Percentiles rank a stretch among this genome's conserved stretches.
phyloP scores from a whole-genome alignment of 768 basidiomycete species.

The Gelatoporia subvermispora region DNA sequence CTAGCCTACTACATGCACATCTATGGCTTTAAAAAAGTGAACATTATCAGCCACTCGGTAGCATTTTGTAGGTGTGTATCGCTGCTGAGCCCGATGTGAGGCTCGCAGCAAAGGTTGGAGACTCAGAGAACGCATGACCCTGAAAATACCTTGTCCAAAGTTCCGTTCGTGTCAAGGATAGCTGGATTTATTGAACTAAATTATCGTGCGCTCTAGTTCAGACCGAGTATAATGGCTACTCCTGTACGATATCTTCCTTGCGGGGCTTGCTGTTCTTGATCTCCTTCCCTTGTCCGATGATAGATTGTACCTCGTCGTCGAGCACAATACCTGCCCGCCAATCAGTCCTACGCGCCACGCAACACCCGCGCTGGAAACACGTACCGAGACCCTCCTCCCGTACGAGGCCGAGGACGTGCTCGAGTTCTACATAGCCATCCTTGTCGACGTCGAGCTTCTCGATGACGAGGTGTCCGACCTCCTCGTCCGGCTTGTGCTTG shows the following conservation, averaged over 20 bases:
- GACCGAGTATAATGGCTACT: slow-evolving; percentile 29
- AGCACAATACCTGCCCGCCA: slow-evolving; percentile 63
- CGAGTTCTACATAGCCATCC: slow-evolving; percentile 92
- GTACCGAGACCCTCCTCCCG: slow-evolving; percentile 81
- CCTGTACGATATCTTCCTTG: slow-evolving; percentile 94
- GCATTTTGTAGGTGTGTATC: too few relatives aligned
- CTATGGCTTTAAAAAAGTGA: too few relatives aligned
- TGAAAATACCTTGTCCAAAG: too few relatives aligned
- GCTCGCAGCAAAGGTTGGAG: too few relatives aligned
- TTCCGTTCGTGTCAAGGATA: too few relatives aligned
- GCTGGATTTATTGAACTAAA: too few relatives aligned
- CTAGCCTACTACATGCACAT: too few relatives aligned
- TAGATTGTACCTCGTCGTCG: slow-evolving; percentile 77
- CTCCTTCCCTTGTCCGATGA: slow-evolving; percentile 82
- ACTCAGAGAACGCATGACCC: too few relatives aligned
- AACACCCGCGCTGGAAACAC: slow-evolving; percentile 15
- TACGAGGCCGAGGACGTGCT: slow-evolving; percentile 88
- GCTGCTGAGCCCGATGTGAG: too few relatives aligned
- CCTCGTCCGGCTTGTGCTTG: slow-evolving; percentile 88
- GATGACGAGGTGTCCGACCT: slow-evolving; percentile 80
- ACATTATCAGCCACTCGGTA: too few relatives aligned
- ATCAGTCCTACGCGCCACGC: not conserved
- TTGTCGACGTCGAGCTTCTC: slow-evolving; percentile 94
- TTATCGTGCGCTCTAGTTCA: too few relatives aligned
- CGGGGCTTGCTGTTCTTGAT: slow-evolving; percentile 77